Base-by-base conservation (phyloP, 768 basidiomycete genomes). In the Mycena chlorophos region DNA sequence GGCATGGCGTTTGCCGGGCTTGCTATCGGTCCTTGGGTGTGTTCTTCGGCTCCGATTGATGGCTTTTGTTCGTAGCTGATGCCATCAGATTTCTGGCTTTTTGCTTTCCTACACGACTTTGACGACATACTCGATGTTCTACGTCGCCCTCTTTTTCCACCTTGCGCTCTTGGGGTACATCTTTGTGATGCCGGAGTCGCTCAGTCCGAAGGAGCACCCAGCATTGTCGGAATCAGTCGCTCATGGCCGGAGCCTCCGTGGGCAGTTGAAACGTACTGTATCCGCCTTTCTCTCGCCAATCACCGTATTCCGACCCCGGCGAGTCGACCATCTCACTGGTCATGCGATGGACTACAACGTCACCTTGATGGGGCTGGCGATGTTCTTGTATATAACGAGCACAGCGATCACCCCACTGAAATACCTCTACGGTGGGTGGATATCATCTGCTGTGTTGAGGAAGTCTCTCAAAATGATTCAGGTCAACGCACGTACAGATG, bases 1-100 rank as follows among this genome's bases (percentile, higher is more conserved):
- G 94, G 93, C 3, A 83, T 91, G 52, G 78, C 87, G 45, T 91
- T 85, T 73, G 69, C 86, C 30, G 94, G 93, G 4, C 77, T 94
- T 52, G 84, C 93, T 0, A 63, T 84, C 2, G 94, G 94, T 0
- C 93, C 94, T 25, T 81, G 85, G 67, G 78, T 94, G 52, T 77
- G 87, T 39, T 74, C 75, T 29, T 73, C 22, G 49, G 40, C 39
- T 39, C 37, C 31, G 27, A 20, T 4, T 28, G 10, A n/a, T 47
- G 10, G 20, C 34, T 19, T 20, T 20, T 29, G 12, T 38, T 22
- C 8, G 45, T 43, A 50, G 29, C 27, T 27, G 13, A 49, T 20
- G 16, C 42, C 20, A 50, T 39, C 56, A 79, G 79, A 64, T 78
- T 48, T 73, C 74, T 29, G 76, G 78, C 55, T 64, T 89, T 30